Evolutionary conservation across 768 basidiomycete genomes (phyloP), one percentile per base, ranked within the genome.

Genomic region (Amanita brunnescens): DNA sequence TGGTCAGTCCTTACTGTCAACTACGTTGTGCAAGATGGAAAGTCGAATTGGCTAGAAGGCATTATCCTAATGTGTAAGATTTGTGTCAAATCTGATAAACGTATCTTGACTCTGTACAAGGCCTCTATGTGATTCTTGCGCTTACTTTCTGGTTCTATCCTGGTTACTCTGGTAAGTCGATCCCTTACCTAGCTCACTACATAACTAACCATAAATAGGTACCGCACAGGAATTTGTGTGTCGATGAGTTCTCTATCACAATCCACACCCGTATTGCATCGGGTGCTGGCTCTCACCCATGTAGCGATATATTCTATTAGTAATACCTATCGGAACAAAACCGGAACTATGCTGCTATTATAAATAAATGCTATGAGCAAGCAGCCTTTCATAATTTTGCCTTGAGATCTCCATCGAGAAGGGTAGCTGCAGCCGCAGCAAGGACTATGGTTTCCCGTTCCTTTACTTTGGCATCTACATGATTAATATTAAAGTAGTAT

Each of bases 21-120:
- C 59, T 84, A 87, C 57, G 83, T 86, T 16, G 79, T 91, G 1
- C 74, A 81, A 48, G 90, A 93, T 60, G 89, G 87, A 8, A 83
- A 84, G 61, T 85, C 81, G 14, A 91, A 90, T 62, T 93, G 90
- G 77, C 70, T 92, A 13, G 89, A 92, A 61, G 90, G 89, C 2
- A 72, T 75, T 59, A 67, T 77, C 32, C 58, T 91, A 2, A 69
- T 69, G 63, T 44, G 66, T 68, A 52, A 53, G 57, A 52, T 6
- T n/a, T 44, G 29, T 10, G 5, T 20, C 16, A 16, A 5, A 12
- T 12, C 3, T 24, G 30, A 10, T 10, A 29, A 37, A 14, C 18
- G n/a, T 10, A 3, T 30, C 16, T 2, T 32, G 50, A 40, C 40
- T 24, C 21, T 33, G 20, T 3, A 5, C 39, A 26, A 85, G 81